Conservation (phyloP, 257 asterid genomes). For the Solanum microdontum region DNA sequence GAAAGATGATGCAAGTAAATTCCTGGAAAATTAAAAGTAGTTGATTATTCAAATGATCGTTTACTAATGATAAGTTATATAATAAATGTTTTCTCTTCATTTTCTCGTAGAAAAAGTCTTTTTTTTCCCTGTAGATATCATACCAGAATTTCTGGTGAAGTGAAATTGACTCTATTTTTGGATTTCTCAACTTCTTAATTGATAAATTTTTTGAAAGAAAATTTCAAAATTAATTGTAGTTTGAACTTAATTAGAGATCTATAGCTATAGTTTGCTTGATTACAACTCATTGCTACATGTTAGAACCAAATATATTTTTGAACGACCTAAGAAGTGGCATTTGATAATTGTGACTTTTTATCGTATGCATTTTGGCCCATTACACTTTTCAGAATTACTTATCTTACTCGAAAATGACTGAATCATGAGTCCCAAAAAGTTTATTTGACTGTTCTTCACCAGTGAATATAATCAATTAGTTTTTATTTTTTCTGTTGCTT, state of each 20-base stretch:
- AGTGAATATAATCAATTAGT: not conserved
- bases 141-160: not conserved
- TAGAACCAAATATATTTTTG: no score
- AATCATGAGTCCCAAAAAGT: not conserved
- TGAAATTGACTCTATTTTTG: not conserved
- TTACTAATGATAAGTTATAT: not conserved
- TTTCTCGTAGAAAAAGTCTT: not conserved
- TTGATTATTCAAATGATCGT: not conserved
- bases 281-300: not conserved
- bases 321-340: not conserved
- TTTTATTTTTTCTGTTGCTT: not conserved
- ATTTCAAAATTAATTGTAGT: no score
- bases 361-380: not conserved
- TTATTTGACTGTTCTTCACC: not conserved
- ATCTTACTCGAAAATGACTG: not conserved
- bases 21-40: not conserved
- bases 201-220: not conserved
- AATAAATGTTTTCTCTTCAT: not conserved
- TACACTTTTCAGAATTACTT: no score
- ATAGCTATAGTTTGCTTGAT: no score
- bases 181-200: not conserved
- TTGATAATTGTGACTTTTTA: not conserved
- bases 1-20: not conserved
- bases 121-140: not conserved
- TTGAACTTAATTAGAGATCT: no score